Evolutionary conservation across 257 asterid genomes (phyloP).

Genomic region (Pogostemon cablin): DNA sequence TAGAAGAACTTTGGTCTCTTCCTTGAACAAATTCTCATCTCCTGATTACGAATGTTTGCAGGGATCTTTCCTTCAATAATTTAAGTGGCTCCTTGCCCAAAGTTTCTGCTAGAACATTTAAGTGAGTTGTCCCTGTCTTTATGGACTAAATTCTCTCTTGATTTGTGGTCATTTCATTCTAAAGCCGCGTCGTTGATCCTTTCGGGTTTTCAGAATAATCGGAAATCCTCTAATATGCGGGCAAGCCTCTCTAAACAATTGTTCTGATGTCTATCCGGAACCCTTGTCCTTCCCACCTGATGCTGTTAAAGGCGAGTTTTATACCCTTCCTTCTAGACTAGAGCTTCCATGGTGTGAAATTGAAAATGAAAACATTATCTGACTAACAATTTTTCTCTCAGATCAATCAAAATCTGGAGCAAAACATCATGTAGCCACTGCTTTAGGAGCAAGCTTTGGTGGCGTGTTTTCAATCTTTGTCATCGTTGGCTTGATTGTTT

Average conservation of each 20-base stretch:
- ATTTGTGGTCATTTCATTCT: background rate
- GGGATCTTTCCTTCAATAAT: conserved; percentile 95
- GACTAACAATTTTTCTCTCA: conserved; percentile 34
- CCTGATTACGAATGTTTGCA: conserved; percentile 36
- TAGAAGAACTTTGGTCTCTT: background rate
- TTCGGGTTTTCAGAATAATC: conserved; percentile 54
- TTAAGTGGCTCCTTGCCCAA: conserved; percentile 88
- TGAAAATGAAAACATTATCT: conserved; percentile 3
- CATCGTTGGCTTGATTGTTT: conserved; percentile 56
- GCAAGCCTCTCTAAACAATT: conserved; percentile 61
- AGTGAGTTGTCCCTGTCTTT: conserved; percentile 47
- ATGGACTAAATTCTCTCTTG: background rate
- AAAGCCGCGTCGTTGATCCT: conserved; percentile 28
- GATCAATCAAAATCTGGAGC: conserved; percentile 57
- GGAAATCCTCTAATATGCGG: conserved; percentile 93
- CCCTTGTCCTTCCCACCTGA: conserved; percentile 79
- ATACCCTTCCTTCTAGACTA: background rate
- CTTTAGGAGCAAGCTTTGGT: conserved; percentile 70
- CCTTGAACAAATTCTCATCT: background rate
- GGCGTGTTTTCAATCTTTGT: conserved; percentile 52
- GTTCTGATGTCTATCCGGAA: conserved; percentile 78
- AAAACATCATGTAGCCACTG: conserved; percentile 65
- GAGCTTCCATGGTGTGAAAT: background rate
- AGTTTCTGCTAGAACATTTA: conserved; percentile 83
- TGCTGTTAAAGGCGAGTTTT: conserved; percentile 52